Evolutionary conservation across 345 rosid species (phyloP).

Genomic region (Salix brachista): DNA sequence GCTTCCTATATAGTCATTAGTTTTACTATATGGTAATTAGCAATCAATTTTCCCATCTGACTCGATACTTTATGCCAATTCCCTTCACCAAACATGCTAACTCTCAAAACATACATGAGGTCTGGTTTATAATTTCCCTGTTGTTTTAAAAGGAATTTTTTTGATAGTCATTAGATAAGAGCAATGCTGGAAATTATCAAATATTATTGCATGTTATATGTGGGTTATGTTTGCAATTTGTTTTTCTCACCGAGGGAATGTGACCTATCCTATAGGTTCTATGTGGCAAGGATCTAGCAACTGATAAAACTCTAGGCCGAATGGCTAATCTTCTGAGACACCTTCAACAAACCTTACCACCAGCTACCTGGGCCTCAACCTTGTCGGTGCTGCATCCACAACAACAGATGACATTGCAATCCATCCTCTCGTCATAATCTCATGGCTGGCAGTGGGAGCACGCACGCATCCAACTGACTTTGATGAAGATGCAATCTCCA

Average conservation of each 20-base stretch:
- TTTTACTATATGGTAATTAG: not conserved
- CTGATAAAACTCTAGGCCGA: slow-evolving; percentile 72
- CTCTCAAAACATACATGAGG: not conserved
- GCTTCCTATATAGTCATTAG: not conserved
- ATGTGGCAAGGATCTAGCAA: slow-evolving; percentile 89
- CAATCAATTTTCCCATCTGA: not conserved
- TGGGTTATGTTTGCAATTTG: not conserved
- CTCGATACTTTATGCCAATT: not conserved
- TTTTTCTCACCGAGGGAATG: not conserved
- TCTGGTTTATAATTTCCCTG: not conserved
- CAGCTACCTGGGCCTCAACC: slow-evolving; percentile 81
- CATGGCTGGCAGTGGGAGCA: not conserved
- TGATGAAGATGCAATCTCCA: slow-evolving; percentile 19
- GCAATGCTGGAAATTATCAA: not conserved
- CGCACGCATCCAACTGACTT: slow-evolving; percentile 11
- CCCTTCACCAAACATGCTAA: not conserved
- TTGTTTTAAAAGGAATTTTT: not conserved
- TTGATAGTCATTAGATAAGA: not conserved
- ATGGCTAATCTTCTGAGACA: slow-evolving; percentile 84
- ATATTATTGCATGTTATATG: not conserved
- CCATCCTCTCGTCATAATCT: slow-evolving; percentile 72
- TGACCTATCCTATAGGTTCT: slow-evolving; percentile 52
- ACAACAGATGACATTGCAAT: slow-evolving; percentile 86
- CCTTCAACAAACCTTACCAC: slow-evolving; percentile 92
- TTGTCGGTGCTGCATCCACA: slow-evolving; percentile 92